These are phyloP conservation scores for Fusarium sulawesiense DNA, from an alignment of 2,329 filamentous ascomycete species.

Conservation along the genomic window DNA sequence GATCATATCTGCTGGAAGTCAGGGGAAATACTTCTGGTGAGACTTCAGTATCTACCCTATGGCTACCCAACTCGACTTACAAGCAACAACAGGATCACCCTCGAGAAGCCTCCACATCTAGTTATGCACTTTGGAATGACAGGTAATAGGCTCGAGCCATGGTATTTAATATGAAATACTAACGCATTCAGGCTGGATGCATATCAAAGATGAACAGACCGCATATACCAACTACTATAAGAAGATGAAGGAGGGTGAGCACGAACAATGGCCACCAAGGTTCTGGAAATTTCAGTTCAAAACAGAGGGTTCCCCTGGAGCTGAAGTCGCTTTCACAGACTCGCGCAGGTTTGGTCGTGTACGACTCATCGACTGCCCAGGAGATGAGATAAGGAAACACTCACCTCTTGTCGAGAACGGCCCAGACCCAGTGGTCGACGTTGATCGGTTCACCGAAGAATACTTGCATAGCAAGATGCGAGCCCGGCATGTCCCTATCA, in stretches of 20 bases:
- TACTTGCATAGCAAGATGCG: constrained; percentile 79
- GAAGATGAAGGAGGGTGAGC: constrained; percentile 69
- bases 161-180: constrained; percentile 6
- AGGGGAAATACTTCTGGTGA: constrained; percentile 97
- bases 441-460: constrained; percentile 77
- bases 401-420: constrained; percentile 91
- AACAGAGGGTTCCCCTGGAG: constrained; percentile 64
- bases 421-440: constrained; percentile 89
- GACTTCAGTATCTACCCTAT: constrained; percentile 22
- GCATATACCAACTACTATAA: constrained; percentile 87
- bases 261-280: constrained; percentile 83
- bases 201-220: constrained; percentile 82
- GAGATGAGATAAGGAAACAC: constrained; percentile 77
- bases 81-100: constrained; percentile 52
- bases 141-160: constrained; percentile 51
- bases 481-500: constrained; percentile 85
- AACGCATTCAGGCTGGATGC: constrained; percentile 75
- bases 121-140: constrained; percentile 89
- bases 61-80: constrained; percentile 3
- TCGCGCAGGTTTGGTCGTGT: constrained; percentile 82
- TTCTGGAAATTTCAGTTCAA: constrained; percentile 88
- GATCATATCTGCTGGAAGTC: constrained; percentile 77
- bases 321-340: constrained; percentile 85
- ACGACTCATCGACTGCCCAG: constrained; percentile 83
- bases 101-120: constrained; percentile 84